Evolutionary conservation across 345 rosid genomes (phyloP).

Genomic region (Sisymbrium irio): DNA sequence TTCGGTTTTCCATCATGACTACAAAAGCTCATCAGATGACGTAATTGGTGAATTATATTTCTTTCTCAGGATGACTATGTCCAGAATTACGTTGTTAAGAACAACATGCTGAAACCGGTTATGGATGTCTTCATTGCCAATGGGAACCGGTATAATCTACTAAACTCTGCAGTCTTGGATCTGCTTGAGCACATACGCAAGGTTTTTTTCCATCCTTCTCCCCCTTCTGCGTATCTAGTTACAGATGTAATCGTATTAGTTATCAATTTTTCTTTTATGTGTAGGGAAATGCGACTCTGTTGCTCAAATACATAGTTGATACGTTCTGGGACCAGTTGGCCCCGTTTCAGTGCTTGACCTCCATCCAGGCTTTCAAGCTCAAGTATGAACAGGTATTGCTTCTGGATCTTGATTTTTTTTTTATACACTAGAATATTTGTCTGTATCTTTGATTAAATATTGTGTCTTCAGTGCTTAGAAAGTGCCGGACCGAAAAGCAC

Average conservation of each 20-base stretch:
- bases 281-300: conserved; percentile 79
- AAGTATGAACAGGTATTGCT: conserved; percentile 87
- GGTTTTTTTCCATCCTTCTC: conserved; percentile 45
- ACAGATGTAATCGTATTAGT: neutral
- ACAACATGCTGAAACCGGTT: conserved; percentile 79
- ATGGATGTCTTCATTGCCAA: conserved; percentile 82
- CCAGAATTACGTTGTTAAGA: conserved; percentile 75
- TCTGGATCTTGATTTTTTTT: neutral
- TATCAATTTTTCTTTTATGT: conserved; percentile 1
- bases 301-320: conserved; percentile 75
- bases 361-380: conserved; percentile 74
- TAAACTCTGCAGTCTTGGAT: conserved; percentile 89
- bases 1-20: neutral
- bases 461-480: conserved; percentile 72
- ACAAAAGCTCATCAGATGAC: neutral
- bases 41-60: conserved; percentile 9
- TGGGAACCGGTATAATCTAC: conserved; percentile 86
- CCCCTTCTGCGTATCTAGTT: conserved; percentile 11
- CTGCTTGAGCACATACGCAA: conserved; percentile 90
- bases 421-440: neutral
- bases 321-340: conserved; percentile 83
- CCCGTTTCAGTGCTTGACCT: conserved; percentile 64
- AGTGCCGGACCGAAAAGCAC: conserved; percentile 51
- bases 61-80: conserved; percentile 79
- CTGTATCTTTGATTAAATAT: neutral